These are phyloP conservation scores for Talaromyces trachyspermus DNA, from an alignment of 495 filamentous ascomycete species.

Conservation along the genomic window DNA sequence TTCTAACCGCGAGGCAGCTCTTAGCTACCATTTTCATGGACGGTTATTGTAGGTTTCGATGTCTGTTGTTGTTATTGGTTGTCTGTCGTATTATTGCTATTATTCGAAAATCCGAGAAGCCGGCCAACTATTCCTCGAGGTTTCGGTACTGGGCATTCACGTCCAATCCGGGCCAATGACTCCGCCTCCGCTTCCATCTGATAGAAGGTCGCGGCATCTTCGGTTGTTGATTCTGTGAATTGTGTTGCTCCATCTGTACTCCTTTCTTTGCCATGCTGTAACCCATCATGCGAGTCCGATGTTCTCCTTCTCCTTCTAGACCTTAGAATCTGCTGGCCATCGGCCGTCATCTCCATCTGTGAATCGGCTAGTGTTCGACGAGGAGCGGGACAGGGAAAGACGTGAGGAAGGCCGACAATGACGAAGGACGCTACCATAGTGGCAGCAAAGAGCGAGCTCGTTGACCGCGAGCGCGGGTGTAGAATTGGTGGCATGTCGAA, in stretches of 20 bases:
- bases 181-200: conserved; percentile 40
- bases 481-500: conserved; percentile 76
- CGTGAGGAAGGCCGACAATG: conserved; percentile 82
- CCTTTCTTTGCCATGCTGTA: conserved; percentile 7
- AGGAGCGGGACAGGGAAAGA: conserved; percentile 90
- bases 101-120: conserved; percentile 57
- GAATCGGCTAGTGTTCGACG: conserved; percentile 65
- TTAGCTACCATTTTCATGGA: background rate
- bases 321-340: conserved; percentile 34
- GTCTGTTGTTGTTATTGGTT: background rate
- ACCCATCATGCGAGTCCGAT: conserved; percentile 16
- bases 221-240: conserved; percentile 20
- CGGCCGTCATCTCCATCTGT: conserved; percentile 45
- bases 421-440: conserved; percentile 87
- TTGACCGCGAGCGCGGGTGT: conserved; percentile 85
- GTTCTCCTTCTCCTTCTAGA: conserved; percentile 27
- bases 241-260: conserved; percentile 12
- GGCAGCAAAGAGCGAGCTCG: conserved; percentile 87
- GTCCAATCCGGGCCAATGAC: conserved; percentile 21
- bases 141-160: conserved; percentile 78
- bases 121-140: conserved; percentile 67
- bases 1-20: background rate
- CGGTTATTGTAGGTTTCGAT: background rate
- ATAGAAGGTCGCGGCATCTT: conserved; percentile 38
- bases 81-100: background rate